Evolutionary conservation across 345 rosid genomes (phyloP).

Genomic region (Citrus mangshanensis): DNA sequence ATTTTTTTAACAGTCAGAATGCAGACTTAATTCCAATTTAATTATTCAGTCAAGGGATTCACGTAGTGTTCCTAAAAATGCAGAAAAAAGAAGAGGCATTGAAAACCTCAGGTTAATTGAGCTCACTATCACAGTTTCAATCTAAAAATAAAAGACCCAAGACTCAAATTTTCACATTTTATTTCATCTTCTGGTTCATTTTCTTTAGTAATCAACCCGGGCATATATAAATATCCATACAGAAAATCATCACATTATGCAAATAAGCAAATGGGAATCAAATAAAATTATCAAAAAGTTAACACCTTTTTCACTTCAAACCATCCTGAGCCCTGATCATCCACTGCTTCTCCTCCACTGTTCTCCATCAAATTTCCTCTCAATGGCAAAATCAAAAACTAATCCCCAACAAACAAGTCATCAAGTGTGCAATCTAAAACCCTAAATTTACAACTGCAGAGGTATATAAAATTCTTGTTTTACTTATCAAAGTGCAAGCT

Average conservation of each 20-base stretch:
- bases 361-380: slow-evolving; percentile 40
- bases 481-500: slow-evolving; percentile 16
- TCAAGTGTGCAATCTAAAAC: slow-evolving; percentile 12
- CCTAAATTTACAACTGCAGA: slow-evolving; percentile 12
- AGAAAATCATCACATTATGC: not conserved
- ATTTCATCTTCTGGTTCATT: not conserved
- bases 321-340: slow-evolving; percentile 78
- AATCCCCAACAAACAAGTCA: not conserved
- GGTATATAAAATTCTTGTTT: not conserved
- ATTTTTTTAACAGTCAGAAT: not conserved
- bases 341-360: slow-evolving; percentile 37
- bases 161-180: no score
- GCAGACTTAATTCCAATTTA: not conserved
- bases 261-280: slow-evolving; percentile 1
- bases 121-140: slow-evolving; percentile 1
- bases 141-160: not conserved
- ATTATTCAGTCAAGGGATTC: not conserved
- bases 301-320: slow-evolving; percentile 63
- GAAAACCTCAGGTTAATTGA: not conserved
- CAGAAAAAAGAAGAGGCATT: not conserved
- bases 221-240: not conserved
- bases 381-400: not conserved
- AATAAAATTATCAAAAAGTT: not conserved
- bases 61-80: not conserved
- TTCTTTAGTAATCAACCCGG: not conserved